A percentile compares a stretch with the other conserved stretches of the same genome.
These are phyloP conservation scores for Penicillium simplicissimum DNA, from an alignment of 495 filamentous ascomycete genomes.

Conservation along the genomic window DNA sequence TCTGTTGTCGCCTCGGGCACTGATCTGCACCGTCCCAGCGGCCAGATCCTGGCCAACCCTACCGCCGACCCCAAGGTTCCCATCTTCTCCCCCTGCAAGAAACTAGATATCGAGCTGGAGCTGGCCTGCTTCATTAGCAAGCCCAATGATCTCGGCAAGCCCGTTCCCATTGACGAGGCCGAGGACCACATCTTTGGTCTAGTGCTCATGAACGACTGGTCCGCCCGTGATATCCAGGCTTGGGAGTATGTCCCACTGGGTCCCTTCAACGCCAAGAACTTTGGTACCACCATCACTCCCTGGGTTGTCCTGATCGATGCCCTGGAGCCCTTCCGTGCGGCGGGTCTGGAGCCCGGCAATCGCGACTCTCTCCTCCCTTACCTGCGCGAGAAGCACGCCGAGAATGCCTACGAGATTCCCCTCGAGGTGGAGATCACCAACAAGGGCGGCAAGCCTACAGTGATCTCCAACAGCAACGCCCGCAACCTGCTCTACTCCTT, in stretches of 20 bases:
- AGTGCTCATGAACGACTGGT: conserved; percentile 95
- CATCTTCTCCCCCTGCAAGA: conserved; percentile 60
- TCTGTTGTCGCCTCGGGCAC: conserved; percentile 79
- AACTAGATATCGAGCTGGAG: conserved; percentile 87
- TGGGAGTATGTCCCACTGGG: conserved; percentile 90
- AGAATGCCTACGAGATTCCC: conserved; percentile 71
- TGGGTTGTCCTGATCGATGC: conserved; percentile 91
- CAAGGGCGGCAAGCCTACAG: conserved; percentile 62
- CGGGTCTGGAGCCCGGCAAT: conserved; percentile 60
- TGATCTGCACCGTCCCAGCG: conserved; percentile 71
- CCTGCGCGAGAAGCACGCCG: conserved; percentile 61
- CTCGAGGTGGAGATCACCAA: conserved; percentile 74
- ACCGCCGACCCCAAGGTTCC: conserved; percentile 61
- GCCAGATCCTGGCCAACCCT: conserved; percentile 74
- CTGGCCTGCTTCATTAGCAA: conserved; percentile 78
- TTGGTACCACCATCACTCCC: conserved; percentile 82
- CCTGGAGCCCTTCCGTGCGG: conserved; percentile 66
- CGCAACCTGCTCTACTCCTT: conserved; percentile 86
- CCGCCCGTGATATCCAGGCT: conserved; percentile 82
- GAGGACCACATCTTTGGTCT: conserved; percentile 81
- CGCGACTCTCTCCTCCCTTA: conserved; percentile 66
- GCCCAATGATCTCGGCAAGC: conserved; percentile 64
- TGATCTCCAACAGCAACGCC: conserved; percentile 63
- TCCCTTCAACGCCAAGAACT: conserved; percentile 92
- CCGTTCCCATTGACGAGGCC: conserved; percentile 64